A percentile compares a stretch with the other conserved stretches of the same genome.
Evolutionary conservation across 2,329 filamentous ascomycete species (phyloP).

Genomic region (Fusarium algeriense): DNA sequence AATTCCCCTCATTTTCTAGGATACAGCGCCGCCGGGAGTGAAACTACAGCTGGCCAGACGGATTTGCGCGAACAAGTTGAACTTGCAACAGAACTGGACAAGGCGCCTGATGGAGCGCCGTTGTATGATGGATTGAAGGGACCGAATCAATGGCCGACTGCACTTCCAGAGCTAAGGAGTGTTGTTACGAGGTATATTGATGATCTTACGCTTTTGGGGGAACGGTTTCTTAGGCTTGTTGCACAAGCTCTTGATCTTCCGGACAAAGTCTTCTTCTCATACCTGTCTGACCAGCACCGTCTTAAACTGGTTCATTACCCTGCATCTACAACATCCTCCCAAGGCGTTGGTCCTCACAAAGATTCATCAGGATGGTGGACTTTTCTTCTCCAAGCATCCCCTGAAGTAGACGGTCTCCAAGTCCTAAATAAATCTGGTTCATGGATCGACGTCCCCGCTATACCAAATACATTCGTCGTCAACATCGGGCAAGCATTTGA

Average conservation of each 20-base stretch:
- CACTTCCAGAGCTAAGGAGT: conserved; percentile 51
- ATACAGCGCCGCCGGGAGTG: conserved; percentile 66
- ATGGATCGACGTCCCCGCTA: conserved; percentile 64
- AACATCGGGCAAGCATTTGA: conserved; percentile 71
- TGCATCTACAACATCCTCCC: conserved; percentile 43
- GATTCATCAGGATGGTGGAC: conserved; percentile 75
- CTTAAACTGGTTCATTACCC: conserved; percentile 70
- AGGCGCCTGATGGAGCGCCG: conserved; percentile 52
- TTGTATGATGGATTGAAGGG: conserved; percentile 60
- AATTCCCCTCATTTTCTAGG: conserved; percentile 72
- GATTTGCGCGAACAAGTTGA: conserved; percentile 71
- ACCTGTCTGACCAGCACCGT: conserved; percentile 68
- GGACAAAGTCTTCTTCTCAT: conserved; percentile 62
- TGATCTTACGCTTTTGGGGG: conserved; percentile 63
- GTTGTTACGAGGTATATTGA: conserved; percentile 63
- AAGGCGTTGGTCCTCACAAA: conserved; percentile 73
- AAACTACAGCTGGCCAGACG: conserved; percentile 64
- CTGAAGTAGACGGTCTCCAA: conserved; percentile 62
- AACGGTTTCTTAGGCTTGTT: conserved; percentile 67
- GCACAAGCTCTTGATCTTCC: conserved; percentile 66
- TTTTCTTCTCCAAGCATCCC: conserved; percentile 71
- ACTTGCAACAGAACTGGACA: conserved; percentile 66
- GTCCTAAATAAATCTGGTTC: conserved; percentile 60
- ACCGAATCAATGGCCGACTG: conserved; percentile 62
- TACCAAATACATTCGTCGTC: conserved; percentile 66